These are phyloP conservation scores for Lactarius hatsudake DNA, from an alignment of 768 basidiomycete genomes.

Conservation along the genomic window DNA sequence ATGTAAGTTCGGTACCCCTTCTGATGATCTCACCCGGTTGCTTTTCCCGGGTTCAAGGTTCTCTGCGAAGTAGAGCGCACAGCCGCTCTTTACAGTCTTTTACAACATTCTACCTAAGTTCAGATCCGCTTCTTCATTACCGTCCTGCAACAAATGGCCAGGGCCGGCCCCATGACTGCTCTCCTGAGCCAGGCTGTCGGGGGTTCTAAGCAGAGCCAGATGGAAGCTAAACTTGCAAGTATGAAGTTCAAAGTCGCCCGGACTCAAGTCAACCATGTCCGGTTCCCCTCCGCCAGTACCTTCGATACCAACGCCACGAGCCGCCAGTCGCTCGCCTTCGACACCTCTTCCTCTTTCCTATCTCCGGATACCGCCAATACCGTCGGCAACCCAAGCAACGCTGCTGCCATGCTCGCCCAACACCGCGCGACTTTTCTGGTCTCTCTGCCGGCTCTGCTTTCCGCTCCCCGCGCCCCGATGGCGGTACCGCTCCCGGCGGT, in stretches of 20 bases:
- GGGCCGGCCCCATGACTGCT: constrained; percentile 77
- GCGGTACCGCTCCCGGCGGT: too few relatives aligned
- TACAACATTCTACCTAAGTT: constrained; percentile 97
- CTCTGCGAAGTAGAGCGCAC: too few relatives aligned
- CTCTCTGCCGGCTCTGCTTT: too few relatives aligned
- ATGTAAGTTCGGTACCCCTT: constrained; percentile 49
- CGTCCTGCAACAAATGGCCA: constrained; percentile 38
- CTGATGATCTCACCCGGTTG: not conserved
- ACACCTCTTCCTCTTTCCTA: constrained; percentile 57
- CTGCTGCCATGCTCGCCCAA: too few relatives aligned
- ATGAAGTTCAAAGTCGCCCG: constrained; percentile 83
- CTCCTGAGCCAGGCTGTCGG: constrained; percentile 90
- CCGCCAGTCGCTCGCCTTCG: constrained; percentile 73
- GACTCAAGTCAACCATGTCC: constrained; percentile 70
- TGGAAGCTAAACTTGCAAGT: constrained; percentile 89
- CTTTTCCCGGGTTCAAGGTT: constrained; percentile 51
- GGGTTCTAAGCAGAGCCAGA: constrained; percentile 93
- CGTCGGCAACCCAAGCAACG: constrained; percentile 44
- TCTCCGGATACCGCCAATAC: constrained; percentile 79
- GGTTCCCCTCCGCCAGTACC: constrained; percentile 76
- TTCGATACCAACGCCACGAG: constrained; percentile 51
- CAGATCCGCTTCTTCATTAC: constrained; percentile 52
- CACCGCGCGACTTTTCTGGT: too few relatives aligned
- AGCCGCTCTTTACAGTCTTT: too few relatives aligned
- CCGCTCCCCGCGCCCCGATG: too few relatives aligned